Percentiles rank a stretch among this genome's conserved stretches.
phyloP scores from a whole-genome alignment of 441 rosid genomes.

The Pelargonium myrrhifolium region DNA sequence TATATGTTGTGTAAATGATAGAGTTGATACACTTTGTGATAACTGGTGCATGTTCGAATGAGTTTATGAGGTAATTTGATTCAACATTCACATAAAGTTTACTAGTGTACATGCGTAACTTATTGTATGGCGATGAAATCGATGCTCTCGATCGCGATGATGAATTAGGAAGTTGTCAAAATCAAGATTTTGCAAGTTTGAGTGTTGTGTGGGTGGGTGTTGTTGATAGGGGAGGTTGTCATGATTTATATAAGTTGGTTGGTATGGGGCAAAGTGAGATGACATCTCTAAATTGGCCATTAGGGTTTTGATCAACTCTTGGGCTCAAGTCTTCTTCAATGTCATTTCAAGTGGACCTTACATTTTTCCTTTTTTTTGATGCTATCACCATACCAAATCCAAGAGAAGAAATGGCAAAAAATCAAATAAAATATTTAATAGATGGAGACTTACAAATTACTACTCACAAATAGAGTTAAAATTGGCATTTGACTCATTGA shows the following conservation, averaged over 20 bases:
- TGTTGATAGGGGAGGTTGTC: no score
- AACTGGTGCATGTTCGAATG: no score
- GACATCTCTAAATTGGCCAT: background rate
- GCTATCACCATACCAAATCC: background rate
- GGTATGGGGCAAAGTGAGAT: background rate
- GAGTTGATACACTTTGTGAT: no score
- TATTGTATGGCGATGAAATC: no score
- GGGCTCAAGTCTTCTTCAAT: background rate
- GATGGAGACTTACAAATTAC: background rate
- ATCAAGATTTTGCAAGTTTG: background rate
- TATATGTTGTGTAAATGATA: no score
- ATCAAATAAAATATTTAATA: background rate
- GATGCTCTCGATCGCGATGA: background rate
- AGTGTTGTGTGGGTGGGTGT: background rate
- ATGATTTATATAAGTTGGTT: background rate
- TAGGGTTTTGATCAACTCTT: background rate
- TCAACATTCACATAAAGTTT: no score
- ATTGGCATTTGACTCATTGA: no score
- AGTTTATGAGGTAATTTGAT: no score
- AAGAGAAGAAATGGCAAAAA: background rate
- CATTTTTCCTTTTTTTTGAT: background rate
- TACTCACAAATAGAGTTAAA: no score
- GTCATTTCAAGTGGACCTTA: constrained; percentile 2
- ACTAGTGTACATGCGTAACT: no score
- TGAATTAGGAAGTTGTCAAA: background rate